These are phyloP conservation scores for Neurospora sp. DNA, from an alignment of 495 filamentous ascomycete genomes.

Conservation along the genomic window DNA sequence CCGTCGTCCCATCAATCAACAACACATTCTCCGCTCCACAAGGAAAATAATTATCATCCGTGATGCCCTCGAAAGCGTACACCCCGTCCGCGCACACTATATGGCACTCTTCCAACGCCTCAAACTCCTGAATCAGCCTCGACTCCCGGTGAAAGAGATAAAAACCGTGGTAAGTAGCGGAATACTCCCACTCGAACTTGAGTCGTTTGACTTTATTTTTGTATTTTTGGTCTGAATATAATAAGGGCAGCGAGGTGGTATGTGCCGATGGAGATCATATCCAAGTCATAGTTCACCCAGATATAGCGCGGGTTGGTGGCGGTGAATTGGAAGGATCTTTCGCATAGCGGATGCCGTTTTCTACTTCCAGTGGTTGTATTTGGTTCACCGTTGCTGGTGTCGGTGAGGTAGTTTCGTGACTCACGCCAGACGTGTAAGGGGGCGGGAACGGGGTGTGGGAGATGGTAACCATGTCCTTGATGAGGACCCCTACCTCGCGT, in stretches of 20 bases:
- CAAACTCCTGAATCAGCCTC: not conserved
- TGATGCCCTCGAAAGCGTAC: not conserved
- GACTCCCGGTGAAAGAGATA: not conserved
- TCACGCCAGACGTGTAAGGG: not conserved
- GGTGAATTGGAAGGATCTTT: not conserved
- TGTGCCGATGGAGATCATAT: not conserved
- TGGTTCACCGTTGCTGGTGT: not conserved
- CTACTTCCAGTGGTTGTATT: no score
- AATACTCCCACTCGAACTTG: not conserved
- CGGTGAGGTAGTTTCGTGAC: not conserved
- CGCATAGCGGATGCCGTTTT: not conserved
- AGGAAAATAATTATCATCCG: not conserved
- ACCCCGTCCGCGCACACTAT: not conserved
- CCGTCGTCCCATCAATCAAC: not conserved
- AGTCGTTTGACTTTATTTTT: not conserved
- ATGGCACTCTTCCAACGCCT: not conserved
- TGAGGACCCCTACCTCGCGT: not conserved
- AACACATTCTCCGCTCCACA: not conserved
- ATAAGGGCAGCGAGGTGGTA: not conserved
- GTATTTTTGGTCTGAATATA: not conserved
- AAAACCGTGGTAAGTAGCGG: not conserved
- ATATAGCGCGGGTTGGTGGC: not conserved
- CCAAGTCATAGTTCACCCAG: not conserved
- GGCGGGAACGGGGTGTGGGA: not conserved
- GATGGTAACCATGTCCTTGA: not conserved